These are phyloP conservation scores for Penicillium bovifimosum DNA, from an alignment of 495 filamentous ascomycete species.

Conservation along the genomic window DNA sequence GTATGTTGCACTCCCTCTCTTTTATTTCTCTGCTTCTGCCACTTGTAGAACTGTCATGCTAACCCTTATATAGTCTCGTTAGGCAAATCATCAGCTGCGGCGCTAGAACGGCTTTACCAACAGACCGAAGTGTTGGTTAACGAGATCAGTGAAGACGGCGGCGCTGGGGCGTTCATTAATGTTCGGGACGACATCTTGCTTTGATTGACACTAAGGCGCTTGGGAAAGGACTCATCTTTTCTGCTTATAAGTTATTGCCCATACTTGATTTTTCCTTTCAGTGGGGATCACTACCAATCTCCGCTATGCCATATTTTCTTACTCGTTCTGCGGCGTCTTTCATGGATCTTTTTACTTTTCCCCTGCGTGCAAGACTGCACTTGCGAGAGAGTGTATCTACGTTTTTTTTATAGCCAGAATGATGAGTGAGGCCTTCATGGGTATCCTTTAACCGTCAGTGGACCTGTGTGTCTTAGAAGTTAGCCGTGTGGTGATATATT, in stretches of 20 bases:
- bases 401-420: slow-evolving; percentile 1
- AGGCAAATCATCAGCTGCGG: slow-evolving; percentile 82
- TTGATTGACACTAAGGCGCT: slow-evolving; percentile 14
- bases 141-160: slow-evolving; percentile 75
- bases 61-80: slow-evolving; percentile 61
- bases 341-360: neutral
- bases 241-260: neutral
- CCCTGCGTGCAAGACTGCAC: too few species aligned
- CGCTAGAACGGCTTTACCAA: slow-evolving; percentile 78
- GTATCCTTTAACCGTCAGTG: neutral
- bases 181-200: slow-evolving; percentile 60
- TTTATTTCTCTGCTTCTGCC: neutral
- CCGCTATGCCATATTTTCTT: neutral
- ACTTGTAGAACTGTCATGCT: neutral
- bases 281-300: neutral
- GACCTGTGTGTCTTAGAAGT: too few species aligned
- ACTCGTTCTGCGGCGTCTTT: neutral
- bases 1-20: slow-evolving; percentile 45
- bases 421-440: neutral
- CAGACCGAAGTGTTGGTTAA: slow-evolving; percentile 84
- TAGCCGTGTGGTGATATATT: too few species aligned
- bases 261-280: neutral
- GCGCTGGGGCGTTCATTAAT: slow-evolving; percentile 83
- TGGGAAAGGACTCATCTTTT: neutral
- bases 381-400: neutral